Evolutionary conservation across 1,139 yeast genomes (phyloP).

Genomic region (Debaryomycetaceae sp.): DNA sequence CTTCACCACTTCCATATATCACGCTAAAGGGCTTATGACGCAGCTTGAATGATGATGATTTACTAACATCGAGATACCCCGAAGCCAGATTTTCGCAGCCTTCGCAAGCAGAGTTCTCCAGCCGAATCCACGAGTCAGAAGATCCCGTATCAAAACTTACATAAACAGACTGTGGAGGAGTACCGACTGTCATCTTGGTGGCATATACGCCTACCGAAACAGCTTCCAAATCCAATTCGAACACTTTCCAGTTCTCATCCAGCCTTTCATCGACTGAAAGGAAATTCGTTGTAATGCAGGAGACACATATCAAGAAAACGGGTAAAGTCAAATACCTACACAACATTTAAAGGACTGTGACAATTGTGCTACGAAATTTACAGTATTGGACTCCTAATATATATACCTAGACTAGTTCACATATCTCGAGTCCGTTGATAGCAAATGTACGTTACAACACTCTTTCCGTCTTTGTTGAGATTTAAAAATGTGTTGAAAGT

Average conservation of each 20-base stretch:
- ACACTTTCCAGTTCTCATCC: neutral
- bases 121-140: constrained; percentile 8
- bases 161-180: constrained; percentile 5
- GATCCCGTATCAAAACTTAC: constrained; percentile 8
- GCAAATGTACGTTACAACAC: too few relatives aligned
- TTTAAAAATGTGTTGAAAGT: neutral
- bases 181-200: constrained; percentile 4
- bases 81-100: constrained; percentile 1
- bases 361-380: neutral
- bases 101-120: constrained; percentile 4
- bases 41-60: constrained; percentile 2
- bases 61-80: constrained; percentile 1
- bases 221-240: constrained; percentile 2
- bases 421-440: too few relatives aligned
- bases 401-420: too few relatives aligned
- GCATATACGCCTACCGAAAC: constrained; percentile 5
- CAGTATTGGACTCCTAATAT: too few relatives aligned
- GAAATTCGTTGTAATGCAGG: neutral
- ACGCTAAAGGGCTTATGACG: constrained; percentile 3
- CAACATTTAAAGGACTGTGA: neutral
- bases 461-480: too few relatives aligned
- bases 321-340: neutral
- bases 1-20: constrained; percentile 5
- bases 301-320: neutral
- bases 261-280: neutral